phyloP scores from a whole-genome alignment of 2,329 filamentous ascomycete species.

The Xylariaceae sp. region DNA sequence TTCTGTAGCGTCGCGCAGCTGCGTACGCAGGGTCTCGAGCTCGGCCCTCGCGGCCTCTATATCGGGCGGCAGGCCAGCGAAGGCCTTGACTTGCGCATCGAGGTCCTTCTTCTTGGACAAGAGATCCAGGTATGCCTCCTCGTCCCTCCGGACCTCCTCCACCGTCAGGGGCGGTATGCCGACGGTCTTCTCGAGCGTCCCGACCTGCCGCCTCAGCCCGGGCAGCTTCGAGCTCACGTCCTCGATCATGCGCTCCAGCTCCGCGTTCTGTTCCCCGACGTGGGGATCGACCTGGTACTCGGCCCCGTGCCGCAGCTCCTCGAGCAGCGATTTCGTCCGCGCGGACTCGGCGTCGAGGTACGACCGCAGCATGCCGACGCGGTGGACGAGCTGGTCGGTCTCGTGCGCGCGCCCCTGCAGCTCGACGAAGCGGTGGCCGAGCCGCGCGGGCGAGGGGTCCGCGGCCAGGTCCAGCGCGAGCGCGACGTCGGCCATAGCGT shows the following conservation, averaged over 20 bases:
- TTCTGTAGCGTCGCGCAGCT: slow-evolving; percentile 66
- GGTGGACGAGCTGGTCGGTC: slow-evolving; percentile 60
- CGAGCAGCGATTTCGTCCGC: slow-evolving; percentile 47
- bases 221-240: slow-evolving; percentile 68
- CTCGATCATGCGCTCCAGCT: slow-evolving; percentile 74
- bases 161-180: slow-evolving; percentile 47
- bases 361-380: slow-evolving; percentile 61
- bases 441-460: slow-evolving; percentile 30
- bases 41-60: slow-evolving; percentile 70
- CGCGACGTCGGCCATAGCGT: slow-evolving; percentile 61
- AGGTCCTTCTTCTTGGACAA: slow-evolving; percentile 63
- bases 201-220: slow-evolving; percentile 66
- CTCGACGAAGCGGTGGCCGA: slow-evolving; percentile 60
- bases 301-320: slow-evolving; percentile 47
- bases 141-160: slow-evolving; percentile 63
- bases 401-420: slow-evolving; percentile 61
- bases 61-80: slow-evolving; percentile 76
- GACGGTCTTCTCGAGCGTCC: slow-evolving; percentile 46
- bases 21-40: slow-evolving; percentile 68
- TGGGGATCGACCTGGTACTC: slow-evolving; percentile 61
- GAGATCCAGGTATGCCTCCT: slow-evolving; percentile 63
- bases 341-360: slow-evolving; percentile 60
- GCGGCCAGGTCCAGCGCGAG: slow-evolving; percentile 56
- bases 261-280: slow-evolving; percentile 72
- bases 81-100: slow-evolving; percentile 67